These are phyloP conservation scores for Aureobasidium sp. DNA, from an alignment of 2,329 filamentous ascomycete species.

Conservation along the genomic window DNA sequence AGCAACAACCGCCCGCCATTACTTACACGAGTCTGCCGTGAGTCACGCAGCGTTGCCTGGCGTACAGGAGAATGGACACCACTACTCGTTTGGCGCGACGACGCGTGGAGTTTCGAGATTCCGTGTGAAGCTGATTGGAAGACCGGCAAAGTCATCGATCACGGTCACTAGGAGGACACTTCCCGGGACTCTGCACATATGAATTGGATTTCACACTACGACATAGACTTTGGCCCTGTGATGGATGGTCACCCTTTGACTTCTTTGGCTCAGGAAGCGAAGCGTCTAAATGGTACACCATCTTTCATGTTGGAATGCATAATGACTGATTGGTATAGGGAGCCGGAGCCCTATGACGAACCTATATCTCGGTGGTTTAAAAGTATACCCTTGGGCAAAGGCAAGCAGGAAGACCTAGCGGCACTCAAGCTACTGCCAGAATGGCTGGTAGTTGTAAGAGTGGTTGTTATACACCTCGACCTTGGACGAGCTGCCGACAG, in stretches of 20 bases:
- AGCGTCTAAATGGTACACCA: not conserved
- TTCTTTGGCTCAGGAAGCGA: not conserved
- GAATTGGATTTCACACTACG: not conserved
- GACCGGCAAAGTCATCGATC: not conserved
- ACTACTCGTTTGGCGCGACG: not conserved
- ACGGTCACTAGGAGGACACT: not conserved
- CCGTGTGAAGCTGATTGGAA: conserved; percentile 5
- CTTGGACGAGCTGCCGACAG: not conserved
- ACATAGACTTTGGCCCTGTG: not conserved
- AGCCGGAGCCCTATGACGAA: not conserved
- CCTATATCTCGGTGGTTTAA: not conserved
- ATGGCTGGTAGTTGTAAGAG: conserved; percentile 13
- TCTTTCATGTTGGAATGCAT: conserved; percentile 3
- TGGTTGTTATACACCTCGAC: conserved; percentile 14
- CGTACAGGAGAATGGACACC: not conserved
- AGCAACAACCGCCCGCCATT: conserved; percentile 12
- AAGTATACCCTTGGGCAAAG: not conserved
- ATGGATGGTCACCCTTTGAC: not conserved
- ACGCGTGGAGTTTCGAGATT: not conserved
- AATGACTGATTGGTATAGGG: not conserved
- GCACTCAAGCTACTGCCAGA: conserved; percentile 5
- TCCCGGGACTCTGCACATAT: not conserved
- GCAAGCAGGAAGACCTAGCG: not conserved
- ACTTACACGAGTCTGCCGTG: conserved; percentile 13
- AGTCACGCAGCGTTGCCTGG: conserved; percentile 13